Evolutionary conservation across 2,329 filamentous ascomycete genomes (phyloP).

Genomic region (Trichoderma citrinoviride): DNA sequence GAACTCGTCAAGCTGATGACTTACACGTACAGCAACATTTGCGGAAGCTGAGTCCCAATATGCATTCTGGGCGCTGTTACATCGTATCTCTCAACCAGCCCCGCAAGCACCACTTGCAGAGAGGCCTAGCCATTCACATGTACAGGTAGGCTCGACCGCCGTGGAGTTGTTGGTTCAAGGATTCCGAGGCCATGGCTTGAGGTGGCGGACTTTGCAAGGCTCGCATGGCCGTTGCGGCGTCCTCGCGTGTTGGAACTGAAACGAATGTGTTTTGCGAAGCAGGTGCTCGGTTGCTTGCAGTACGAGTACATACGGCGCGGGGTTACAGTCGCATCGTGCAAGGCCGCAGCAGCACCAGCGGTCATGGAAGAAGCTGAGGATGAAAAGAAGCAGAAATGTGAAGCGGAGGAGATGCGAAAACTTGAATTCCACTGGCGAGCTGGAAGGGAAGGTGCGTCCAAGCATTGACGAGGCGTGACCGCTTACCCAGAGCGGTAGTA

Average conservation of each 20-base stretch:
- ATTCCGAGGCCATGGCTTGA: conserved; percentile 8
- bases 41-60: background rate
- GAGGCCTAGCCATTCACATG: background rate
- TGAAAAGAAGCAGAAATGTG: too few species aligned
- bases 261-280: too few species aligned
- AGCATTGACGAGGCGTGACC: too few species aligned
- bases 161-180: conserved; percentile 16
- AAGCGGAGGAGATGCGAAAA: too few species aligned
- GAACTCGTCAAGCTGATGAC: background rate
- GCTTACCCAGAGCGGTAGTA: too few species aligned
- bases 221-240: background rate
- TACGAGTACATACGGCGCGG: too few species aligned
- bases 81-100: background rate
- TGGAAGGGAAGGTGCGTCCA: too few species aligned
- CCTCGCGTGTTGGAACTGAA: background rate
- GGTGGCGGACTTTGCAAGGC: background rate
- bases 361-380: background rate
- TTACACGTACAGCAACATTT: background rate
- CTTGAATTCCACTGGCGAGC: too few species aligned
- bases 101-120: background rate
- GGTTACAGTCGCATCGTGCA: too few species aligned
- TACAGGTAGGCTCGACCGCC: background rate
- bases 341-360: background rate
- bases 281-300: too few species aligned
- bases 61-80: background rate